phyloP scores from a whole-genome alignment of 805 yeast species.

The Komagataella mondaviorum region DNA sequence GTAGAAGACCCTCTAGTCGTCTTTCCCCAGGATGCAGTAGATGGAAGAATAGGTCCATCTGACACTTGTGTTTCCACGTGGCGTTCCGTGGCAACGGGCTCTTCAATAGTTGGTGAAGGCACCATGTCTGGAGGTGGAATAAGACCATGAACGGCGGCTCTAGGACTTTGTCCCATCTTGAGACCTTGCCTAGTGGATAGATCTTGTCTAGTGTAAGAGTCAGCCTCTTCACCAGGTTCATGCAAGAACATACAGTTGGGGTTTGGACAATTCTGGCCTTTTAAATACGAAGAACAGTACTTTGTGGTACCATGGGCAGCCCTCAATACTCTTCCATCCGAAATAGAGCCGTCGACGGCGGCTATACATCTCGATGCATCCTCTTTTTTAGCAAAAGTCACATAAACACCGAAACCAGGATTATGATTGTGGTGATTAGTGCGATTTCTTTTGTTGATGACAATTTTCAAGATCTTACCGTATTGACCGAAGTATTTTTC shows the following conservation, averaged over 20 bases:
- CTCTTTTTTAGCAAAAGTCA: conserved; percentile 83
- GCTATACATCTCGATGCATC: conserved; percentile 91
- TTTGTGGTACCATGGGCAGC: conserved; percentile 99
- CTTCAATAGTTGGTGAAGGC: conserved; percentile 7
- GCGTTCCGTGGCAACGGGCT: conserved; percentile 3
- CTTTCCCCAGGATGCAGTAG: conserved; percentile 59
- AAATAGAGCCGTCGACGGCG: conserved; percentile 83
- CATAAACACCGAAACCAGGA: conserved; percentile 89
- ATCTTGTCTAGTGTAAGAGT: conserved; percentile 85
- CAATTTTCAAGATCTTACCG: conserved; percentile 89
- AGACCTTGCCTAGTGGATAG: conserved; percentile 63
- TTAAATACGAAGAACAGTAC: conserved; percentile 89
- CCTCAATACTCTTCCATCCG: conserved; percentile 79
- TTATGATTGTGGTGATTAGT: conserved; percentile 27
- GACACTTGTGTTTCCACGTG: conserved; percentile 6
- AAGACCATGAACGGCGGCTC: conserved; percentile 21
- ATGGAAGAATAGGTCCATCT: conserved; percentile 33
- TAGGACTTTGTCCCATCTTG: conserved; percentile 27
- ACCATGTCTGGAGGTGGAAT: conserved; percentile 14
- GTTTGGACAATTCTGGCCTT: conserved; percentile 95
- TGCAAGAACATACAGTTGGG: conserved; percentile 98
- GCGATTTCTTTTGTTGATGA: conserved; percentile 61
- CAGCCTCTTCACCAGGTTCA: conserved; percentile 99
- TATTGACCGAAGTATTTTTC: conserved; percentile 98
- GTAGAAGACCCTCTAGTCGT: conserved; percentile 15